These are phyloP conservation scores for Diaporthe vaccinii DNA, from an alignment of 2,329 filamentous ascomycete species.

Conservation along the genomic window DNA sequence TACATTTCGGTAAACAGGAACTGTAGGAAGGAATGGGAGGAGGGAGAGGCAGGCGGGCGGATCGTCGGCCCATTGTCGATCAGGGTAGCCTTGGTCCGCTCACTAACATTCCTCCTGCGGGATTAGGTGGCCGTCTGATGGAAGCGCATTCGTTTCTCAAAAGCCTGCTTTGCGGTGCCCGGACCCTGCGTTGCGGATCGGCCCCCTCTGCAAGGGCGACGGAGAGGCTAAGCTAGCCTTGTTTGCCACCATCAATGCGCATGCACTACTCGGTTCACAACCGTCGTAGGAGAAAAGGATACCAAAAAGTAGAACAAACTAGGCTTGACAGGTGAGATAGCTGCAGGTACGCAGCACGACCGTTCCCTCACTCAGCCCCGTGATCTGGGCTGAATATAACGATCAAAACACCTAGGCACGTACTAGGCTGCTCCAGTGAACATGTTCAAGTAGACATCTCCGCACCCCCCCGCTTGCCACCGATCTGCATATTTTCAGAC, in stretches of 20 bases:
- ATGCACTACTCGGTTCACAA: not conserved
- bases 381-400: no score
- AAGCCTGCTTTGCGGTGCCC: not conserved
- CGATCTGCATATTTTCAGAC: not conserved
- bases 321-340: not conserved
- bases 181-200: constrained; percentile 26
- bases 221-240: not conserved
- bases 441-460: no score
- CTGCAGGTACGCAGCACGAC: not conserved
- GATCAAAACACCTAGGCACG: no score
- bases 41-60: not conserved
- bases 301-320: not conserved
- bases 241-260: constrained; percentile 4
- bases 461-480: not conserved
- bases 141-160: not conserved
- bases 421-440: no score
- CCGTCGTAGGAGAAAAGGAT: not conserved
- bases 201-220: constrained; percentile 31
- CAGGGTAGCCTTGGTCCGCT: not conserved
- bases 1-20: not conserved
- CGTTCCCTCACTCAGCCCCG: not conserved
- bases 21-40: not conserved
- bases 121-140: not conserved
- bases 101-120: not conserved
- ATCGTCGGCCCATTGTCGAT: constrained; percentile 8